phyloP scores from a whole-genome alignment of 805 yeast species.

The Saccharomycopsis malanga region DNA sequence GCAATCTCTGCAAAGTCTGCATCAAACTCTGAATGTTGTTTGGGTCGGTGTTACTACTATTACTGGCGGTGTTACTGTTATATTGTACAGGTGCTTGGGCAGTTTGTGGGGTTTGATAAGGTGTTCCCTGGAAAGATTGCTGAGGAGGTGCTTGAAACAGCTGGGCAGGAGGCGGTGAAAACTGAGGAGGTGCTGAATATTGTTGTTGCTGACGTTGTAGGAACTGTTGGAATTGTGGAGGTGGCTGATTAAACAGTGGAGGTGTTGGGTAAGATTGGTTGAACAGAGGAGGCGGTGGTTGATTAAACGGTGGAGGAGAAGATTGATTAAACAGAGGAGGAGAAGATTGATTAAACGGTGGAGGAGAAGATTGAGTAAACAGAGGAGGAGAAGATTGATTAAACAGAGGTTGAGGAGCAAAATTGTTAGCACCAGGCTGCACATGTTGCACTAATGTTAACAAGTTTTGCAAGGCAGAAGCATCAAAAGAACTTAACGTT shows the following conservation, averaged over 20 bases:
- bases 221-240: conserved; percentile 13
- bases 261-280: conserved; percentile 15
- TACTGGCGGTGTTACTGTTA: neutral
- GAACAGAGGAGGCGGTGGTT: conserved; percentile 21
- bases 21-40: conserved; percentile 20
- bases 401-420: conserved; percentile 23
- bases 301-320: conserved; percentile 11
- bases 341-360: conserved; percentile 4
- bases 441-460: conserved; percentile 26
- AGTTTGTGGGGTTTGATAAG: no score
- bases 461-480: conserved; percentile 30
- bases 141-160: no score
- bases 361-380: conserved; percentile 19
- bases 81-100: neutral
- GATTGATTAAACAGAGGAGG: conserved; percentile 17
- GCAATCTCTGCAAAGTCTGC: conserved; percentile 21
- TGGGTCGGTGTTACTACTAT: conserved; percentile 11
- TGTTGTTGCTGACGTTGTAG: neutral
- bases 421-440: conserved; percentile 26
- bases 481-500: conserved; percentile 26
- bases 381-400: conserved; percentile 3
- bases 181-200: neutral
- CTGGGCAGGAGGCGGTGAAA: neutral
- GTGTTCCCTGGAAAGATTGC: no score
- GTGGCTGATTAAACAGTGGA: conserved; percentile 23